Evolutionary conservation across 257 asterid genomes (phyloP).

Genomic region (Nemophila menziesii): DNA sequence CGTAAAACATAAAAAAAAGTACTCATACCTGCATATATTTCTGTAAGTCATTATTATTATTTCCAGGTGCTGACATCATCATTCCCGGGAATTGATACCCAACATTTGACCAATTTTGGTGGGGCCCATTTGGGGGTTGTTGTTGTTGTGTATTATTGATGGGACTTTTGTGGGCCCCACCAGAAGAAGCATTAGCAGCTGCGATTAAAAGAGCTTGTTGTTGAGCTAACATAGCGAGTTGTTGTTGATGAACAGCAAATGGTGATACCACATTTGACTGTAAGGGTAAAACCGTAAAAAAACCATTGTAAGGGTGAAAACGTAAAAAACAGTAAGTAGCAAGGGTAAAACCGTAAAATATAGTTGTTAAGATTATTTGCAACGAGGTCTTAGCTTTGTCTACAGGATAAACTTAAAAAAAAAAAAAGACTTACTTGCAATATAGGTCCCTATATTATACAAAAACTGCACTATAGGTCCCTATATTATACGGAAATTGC

Average conservation of each 20-base stretch:
- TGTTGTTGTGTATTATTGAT: conserved; percentile 44
- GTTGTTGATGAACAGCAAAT: conserved; percentile 65
- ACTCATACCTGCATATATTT: conserved; percentile 62
- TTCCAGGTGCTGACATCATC: conserved; percentile 52
- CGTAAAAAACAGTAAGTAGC: not conserved
- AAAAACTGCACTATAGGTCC: too few relatives aligned
- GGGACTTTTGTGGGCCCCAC: conserved; percentile 37
- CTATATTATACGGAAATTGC: too few relatives aligned
- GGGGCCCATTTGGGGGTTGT: conserved; percentile 39
- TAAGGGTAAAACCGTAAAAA: not conserved
- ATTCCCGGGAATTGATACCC: conserved; percentile 69
- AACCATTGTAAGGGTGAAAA: too few relatives aligned
- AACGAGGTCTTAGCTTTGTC: too few relatives aligned
- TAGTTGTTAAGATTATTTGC: too few relatives aligned
- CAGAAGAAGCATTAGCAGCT: conserved; percentile 51
- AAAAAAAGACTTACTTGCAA: too few relatives aligned
- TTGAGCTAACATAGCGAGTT: conserved; percentile 79
- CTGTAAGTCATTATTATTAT: conserved; percentile 31
- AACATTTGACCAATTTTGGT: conserved; percentile 59
- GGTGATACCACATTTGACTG: conserved; percentile 73
- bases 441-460: too few relatives aligned
- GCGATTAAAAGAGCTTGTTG: conserved; percentile 72
- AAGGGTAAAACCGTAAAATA: too few relatives aligned
- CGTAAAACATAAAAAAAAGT: conserved; percentile 10
- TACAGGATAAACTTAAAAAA: not conserved